Percentiles rank a stretch among this genome's conserved stretches.
These are phyloP conservation scores for Barnettozyma pratensis DNA, from an alignment of 805 yeast species.

Conservation along the genomic window DNA sequence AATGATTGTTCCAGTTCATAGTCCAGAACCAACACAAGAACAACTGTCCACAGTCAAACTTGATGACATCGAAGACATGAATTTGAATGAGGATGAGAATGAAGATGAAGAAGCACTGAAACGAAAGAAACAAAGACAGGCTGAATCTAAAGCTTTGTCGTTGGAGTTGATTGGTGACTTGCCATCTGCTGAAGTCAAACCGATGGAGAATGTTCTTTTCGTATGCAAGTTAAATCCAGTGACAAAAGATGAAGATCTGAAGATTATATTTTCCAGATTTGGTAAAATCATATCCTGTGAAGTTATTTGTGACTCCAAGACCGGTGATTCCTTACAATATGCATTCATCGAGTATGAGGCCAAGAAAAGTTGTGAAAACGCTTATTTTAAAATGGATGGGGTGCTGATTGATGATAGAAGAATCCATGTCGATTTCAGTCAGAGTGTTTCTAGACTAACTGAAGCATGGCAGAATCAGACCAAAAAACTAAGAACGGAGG, in stretches of 20 bases:
- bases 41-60: slow-evolving; percentile 30
- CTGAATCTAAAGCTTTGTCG: slow-evolving; percentile 52
- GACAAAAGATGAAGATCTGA: slow-evolving; percentile 52
- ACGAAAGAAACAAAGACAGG: slow-evolving; percentile 28
- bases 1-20: slow-evolving; percentile 19
- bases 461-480: slow-evolving; percentile 20
- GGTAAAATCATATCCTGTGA: slow-evolving; percentile 51
- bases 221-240: slow-evolving; percentile 60
- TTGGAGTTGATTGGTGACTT: slow-evolving; percentile 61
- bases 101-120: slow-evolving; percentile 25
- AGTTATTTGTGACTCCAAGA: slow-evolving; percentile 41
- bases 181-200: slow-evolving; percentile 51
- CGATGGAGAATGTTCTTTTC: slow-evolving; percentile 57
- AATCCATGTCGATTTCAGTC: slow-evolving; percentile 65
- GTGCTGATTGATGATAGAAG: slow-evolving; percentile 60
- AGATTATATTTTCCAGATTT: slow-evolving; percentile 54
- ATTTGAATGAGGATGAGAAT: slow-evolving; percentile 19
- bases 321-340: slow-evolving; percentile 50
- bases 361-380: slow-evolving; percentile 49
- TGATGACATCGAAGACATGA: slow-evolving; percentile 18
- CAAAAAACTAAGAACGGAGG: not conserved
- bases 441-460: slow-evolving; percentile 36
- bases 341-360: slow-evolving; percentile 57
- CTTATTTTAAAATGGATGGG: slow-evolving; percentile 56
- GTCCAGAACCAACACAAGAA: slow-evolving; percentile 33